Evolutionary conservation across 202 grass and related monocot genomes (phyloP).

Genomic region (Panicum virgatum): DNA sequence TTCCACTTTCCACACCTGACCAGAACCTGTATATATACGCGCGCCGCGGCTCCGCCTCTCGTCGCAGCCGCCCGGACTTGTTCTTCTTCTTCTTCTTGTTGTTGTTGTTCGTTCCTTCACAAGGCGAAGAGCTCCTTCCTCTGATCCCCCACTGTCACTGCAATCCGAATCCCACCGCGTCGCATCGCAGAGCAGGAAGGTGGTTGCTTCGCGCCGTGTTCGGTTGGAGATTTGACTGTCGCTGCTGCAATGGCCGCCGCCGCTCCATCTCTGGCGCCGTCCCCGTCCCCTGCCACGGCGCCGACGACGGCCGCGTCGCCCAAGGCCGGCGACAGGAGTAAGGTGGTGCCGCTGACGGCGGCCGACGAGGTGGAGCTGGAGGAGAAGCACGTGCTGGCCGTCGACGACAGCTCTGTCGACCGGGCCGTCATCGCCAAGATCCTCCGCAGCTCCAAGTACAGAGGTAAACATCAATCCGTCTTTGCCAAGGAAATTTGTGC

Average conservation of each 20-base stretch:
- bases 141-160: neutral
- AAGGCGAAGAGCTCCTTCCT: neutral
- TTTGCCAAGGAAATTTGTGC: too few species aligned
- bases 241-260: conserved; percentile 25
- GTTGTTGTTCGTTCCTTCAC: neutral
- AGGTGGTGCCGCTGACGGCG: conserved; percentile 26
- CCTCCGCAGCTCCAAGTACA: conserved; percentile 78
- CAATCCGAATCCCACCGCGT: neutral
- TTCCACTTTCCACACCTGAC: neutral
- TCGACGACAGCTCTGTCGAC: conserved; percentile 90
- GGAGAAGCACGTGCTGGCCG: conserved; percentile 74
- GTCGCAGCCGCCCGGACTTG: neutral
- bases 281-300: neutral
- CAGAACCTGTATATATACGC: conserved; percentile 27
- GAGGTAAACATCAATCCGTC: conserved; percentile 34
- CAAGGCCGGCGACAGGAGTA: conserved; percentile 24
- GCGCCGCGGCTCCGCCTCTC: neutral
- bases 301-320: conserved; percentile 5
- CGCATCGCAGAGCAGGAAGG: neutral
- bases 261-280: conserved; percentile 7
- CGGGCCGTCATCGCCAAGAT: conserved; percentile 74
- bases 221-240: neutral
- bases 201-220: neutral
- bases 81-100: too few species aligned
- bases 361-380: conserved; percentile 38